phyloP scores from a whole-genome alignment of 305 asterid species.

The Fraxinus greggii region DNA sequence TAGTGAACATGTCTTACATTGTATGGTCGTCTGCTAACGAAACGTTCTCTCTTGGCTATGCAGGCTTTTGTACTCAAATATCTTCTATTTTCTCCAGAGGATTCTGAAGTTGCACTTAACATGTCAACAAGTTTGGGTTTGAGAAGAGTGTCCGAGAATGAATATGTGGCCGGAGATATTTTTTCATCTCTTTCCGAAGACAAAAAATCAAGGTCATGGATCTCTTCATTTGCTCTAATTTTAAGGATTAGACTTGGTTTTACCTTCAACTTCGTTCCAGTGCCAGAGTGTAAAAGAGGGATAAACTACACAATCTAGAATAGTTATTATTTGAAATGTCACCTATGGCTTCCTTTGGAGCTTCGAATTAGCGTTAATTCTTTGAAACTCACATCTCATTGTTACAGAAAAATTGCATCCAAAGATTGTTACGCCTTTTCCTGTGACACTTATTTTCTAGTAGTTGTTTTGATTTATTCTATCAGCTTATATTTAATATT shows the following conservation, averaged over 20 bases:
- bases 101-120: constrained; percentile 34
- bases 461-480: neutral
- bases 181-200: constrained; percentile 66
- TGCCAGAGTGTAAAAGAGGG: neutral
- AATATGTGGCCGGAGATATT: constrained; percentile 53
- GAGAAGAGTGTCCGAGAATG: constrained; percentile 40
- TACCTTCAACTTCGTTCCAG: constrained; percentile 7
- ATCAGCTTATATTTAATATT: neutral
- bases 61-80: constrained; percentile 95
- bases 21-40: constrained; percentile 18
- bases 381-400: neutral
- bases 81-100: constrained; percentile 68
- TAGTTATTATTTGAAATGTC: neutral
- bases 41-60: constrained; percentile 32
- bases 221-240: constrained; percentile 19
- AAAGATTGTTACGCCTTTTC: neutral
- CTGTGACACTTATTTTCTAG: neutral
- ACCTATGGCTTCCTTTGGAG: neutral
- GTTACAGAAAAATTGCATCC: neutral
- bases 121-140: constrained; percentile 23
- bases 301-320: neutral
- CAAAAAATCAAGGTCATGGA: constrained; percentile 63
- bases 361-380: constrained; percentile 3
- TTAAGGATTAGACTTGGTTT: constrained; percentile 3
- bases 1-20: neutral